Evolutionary conservation across 1,139 yeast species (phyloP), one percentile per base, ranked within the genome.

Genomic region (Lodderomyces jiufengensis): DNA sequence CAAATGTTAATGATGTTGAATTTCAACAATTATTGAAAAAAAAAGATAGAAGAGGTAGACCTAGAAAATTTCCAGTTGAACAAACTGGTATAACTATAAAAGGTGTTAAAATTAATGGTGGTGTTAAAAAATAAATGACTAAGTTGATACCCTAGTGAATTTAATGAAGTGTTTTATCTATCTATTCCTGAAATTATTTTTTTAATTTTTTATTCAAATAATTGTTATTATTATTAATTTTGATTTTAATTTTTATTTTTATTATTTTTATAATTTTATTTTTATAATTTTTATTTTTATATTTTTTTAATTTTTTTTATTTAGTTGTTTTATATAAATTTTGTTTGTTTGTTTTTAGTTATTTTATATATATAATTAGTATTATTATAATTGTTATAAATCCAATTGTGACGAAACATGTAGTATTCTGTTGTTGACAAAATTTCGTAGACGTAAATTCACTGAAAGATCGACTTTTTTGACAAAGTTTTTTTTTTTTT

Each of bases 21-120:
- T 69, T 69, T 21, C 58, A 62, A 41, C 59, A 62, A 38, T 54
- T 70, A 32, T 51, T 70, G 27, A 57, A 58, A 40, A 67, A 59
- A 51, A 70, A 70, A 41, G 76, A 70, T 42, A 60, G 59, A 40
- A 51, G 76, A 38, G 79, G 79, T 10, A 56, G 79, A 45, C 79
- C 79, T 4, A 57, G 78, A 44, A 73, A 73, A 46, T 70, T 70
- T 42, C 74, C 77, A 1, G 55, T 68, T 9, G 76, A 69, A 40
- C 69, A 69, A 42, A 66, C 73, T n/a, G 76, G 76, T 3, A 52
- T 68, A 5, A 69, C 74, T 9, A 70, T 70, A 32, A 66, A 63
- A 46, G 75, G 76, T 1, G 62, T 69, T 12, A 54, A 72, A 39
- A 70, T 70, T 3, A 66, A 63, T 40, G 76, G 75, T 5, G 54